Conservation (phyloP, 495 filamentous ascomycete genomes). For the Tuber borchii region DNA sequence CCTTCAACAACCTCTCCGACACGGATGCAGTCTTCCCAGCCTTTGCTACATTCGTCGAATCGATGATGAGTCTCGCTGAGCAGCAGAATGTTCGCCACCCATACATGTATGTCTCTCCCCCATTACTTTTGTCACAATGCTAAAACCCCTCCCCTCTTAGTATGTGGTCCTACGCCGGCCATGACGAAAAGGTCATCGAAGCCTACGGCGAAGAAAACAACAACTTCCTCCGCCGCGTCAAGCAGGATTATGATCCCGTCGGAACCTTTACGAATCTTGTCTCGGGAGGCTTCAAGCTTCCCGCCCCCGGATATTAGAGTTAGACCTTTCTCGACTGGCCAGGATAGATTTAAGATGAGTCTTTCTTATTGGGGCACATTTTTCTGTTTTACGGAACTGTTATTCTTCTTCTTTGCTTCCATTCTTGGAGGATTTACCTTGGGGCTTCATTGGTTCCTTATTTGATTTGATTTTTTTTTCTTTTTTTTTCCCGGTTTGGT, state of each 20-base stretch:
- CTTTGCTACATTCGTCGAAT: neutral
- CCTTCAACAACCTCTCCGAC: neutral
- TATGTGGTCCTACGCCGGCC: conserved; percentile 40
- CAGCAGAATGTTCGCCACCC: neutral
- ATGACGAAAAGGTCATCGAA: conserved; percentile 43
- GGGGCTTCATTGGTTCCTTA: neutral
- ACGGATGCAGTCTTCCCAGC: neutral
- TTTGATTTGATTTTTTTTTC: neutral
- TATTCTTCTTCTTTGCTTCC: neutral
- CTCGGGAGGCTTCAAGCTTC: conserved; percentile 37
- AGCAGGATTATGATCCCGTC: conserved; percentile 43
- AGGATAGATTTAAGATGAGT: neutral
- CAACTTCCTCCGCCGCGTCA: conserved; percentile 40
- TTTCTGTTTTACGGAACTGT: neutral
- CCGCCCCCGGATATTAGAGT: neutral
- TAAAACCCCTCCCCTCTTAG: neutral
- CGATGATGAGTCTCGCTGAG: neutral
- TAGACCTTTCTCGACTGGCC: neutral
- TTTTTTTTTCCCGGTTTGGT: too few relatives aligned
- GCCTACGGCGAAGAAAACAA: conserved; percentile 44
- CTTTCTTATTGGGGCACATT: neutral
- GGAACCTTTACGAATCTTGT: conserved; percentile 35
- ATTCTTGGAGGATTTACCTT: neutral
- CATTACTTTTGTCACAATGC: neutral
- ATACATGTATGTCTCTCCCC: neutral